Conservation (phyloP, 768 basidiomycete species). For the Lentinula guzmanii region DNA sequence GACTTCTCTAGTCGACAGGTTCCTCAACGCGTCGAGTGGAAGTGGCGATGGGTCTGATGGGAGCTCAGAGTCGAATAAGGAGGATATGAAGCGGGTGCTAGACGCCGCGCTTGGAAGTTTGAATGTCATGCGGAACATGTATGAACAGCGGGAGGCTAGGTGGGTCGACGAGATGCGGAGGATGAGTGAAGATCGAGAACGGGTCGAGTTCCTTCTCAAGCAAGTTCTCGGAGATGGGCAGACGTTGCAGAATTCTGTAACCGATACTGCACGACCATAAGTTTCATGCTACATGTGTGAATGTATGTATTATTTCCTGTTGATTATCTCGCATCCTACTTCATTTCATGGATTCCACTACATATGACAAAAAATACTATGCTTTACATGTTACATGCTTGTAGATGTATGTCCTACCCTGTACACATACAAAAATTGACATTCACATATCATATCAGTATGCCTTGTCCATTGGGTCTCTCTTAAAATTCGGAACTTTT, state of each 20-base stretch:
- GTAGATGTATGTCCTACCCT: neutral
- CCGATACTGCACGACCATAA: neutral
- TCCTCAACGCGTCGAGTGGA: conserved; percentile 39
- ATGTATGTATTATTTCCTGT: conserved; percentile 2
- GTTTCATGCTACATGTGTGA: neutral
- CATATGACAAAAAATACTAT: neutral
- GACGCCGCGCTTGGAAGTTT: conserved; percentile 66
- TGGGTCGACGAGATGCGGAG: conserved; percentile 68
- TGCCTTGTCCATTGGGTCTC: neutral
- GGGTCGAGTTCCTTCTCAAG: conserved; percentile 56
- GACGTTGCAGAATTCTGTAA: neutral
- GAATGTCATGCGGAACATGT: conserved; percentile 54
- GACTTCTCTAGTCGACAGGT: conserved; percentile 39
- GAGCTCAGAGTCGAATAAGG: conserved; percentile 46
- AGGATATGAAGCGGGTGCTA: conserved; percentile 62
- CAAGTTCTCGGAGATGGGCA: conserved; percentile 46
- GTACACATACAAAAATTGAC: neutral
- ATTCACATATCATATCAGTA: neutral
- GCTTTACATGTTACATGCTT: neutral
- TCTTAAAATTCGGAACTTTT: neutral
- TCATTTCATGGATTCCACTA: neutral
- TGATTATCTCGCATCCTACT: neutral
- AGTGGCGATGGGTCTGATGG: conserved; percentile 53
- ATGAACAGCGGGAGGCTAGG: conserved; percentile 61
- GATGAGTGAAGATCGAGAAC: conserved; percentile 60